A percentile compares a stretch with the other conserved stretches of the same genome.
These are phyloP conservation scores for Skeletonema grethae DNA, from an alignment of 108 stramenopile species.

Conservation along the genomic window DNA sequence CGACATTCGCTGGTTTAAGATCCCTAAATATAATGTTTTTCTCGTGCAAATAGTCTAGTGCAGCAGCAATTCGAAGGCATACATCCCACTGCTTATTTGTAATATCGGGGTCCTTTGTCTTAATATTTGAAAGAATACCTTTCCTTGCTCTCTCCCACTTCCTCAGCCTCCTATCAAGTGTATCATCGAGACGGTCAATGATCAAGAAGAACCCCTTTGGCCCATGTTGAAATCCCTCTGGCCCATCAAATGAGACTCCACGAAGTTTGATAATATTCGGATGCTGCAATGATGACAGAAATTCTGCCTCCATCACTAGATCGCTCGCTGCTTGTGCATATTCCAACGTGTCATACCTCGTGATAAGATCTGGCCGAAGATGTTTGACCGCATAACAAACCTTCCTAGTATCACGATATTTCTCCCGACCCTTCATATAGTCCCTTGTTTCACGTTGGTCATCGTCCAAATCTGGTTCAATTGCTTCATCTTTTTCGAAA, in stretches of 20 bases:
- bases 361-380: constrained; percentile 3
- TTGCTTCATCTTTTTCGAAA: constrained; percentile 7
- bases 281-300: constrained; percentile 14
- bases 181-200: constrained; percentile 52
- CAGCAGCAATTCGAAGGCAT: constrained; percentile 14
- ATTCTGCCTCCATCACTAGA: constrained; percentile 23
- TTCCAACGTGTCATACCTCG: not conserved
- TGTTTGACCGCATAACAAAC: constrained; percentile 17
- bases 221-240: constrained; percentile 10
- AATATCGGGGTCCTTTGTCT: not conserved
- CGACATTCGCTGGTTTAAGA: constrained; percentile 29
- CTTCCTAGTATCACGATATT: constrained; percentile 12
- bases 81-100: constrained; percentile 13
- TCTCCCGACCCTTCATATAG: constrained; percentile 10
- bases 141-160: constrained; percentile 14
- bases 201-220: constrained; percentile 47
- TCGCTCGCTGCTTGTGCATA: constrained; percentile 25
- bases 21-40: constrained; percentile 30
- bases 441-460: not conserved
- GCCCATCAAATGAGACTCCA: constrained; percentile 24
- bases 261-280: constrained; percentile 34
- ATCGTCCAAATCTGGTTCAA: not conserved
- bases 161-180: constrained; percentile 42
- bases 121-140: constrained; percentile 3
- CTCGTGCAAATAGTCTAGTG: constrained; percentile 24